These are phyloP conservation scores for Areca catechu DNA, from an alignment of 176 grass and related monocot genomes.

Conservation along the genomic window DNA sequence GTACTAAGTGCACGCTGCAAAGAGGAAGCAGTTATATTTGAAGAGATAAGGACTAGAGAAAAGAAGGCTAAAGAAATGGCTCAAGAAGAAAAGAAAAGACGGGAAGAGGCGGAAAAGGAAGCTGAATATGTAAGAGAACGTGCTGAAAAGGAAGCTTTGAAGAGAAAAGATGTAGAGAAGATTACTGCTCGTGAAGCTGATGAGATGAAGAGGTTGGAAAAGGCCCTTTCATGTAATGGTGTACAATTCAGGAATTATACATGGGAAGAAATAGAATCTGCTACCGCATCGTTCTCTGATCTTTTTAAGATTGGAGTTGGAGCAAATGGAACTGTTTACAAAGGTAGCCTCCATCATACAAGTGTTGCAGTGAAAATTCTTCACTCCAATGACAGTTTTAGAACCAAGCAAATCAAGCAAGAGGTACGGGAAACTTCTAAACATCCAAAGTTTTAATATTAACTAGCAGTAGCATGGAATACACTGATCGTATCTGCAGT, in stretches of 20 bases:
- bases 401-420: conserved; percentile 62
- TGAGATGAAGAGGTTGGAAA: conserved; percentile 19
- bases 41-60: conserved; percentile 29
- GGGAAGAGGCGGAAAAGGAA: conserved; percentile 28
- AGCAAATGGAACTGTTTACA: conserved; percentile 67
- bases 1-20: conserved; percentile 30
- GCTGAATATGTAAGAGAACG: conserved; percentile 11
- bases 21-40: conserved; percentile 43
- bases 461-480: too few species aligned
- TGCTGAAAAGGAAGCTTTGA: conserved; percentile 13
- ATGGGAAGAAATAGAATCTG: conserved; percentile 78
- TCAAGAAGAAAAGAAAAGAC: conserved; percentile 26
- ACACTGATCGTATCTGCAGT: too few species aligned
- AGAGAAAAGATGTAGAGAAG: conserved; percentile 22
- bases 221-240: neutral
- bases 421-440: conserved; percentile 30
- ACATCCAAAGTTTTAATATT: too few species aligned
- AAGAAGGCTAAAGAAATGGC: conserved; percentile 19
- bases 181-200: conserved; percentile 22
- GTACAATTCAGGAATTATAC: conserved; percentile 37
- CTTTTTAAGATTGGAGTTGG: conserved; percentile 51
- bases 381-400: conserved; percentile 32
- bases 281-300: conserved; percentile 66
- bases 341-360: conserved; percentile 62
- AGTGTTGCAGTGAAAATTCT: conserved; percentile 74